These are phyloP conservation scores for Heterobasidion irregulare DNA, from an alignment of 1,284 basidiomycete genomes.

Conservation along the genomic window DNA sequence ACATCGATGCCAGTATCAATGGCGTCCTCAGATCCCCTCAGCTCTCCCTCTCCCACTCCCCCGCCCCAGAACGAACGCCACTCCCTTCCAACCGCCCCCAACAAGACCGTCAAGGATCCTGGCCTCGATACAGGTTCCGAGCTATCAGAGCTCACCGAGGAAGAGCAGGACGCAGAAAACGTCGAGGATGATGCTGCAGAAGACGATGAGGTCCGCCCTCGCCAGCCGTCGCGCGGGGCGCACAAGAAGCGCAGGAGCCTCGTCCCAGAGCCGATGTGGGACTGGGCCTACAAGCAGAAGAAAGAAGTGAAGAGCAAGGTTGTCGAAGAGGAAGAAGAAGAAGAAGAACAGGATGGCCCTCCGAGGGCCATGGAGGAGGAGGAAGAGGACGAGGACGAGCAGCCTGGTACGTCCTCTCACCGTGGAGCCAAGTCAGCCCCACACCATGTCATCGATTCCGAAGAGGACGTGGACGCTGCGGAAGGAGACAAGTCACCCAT, in stretches of 20 bases:
- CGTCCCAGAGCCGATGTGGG: slow-evolving; percentile 72
- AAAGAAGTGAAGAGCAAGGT: slow-evolving; percentile 17
- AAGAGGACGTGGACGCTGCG: slow-evolving; percentile 18
- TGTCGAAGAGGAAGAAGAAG: slow-evolving; percentile 34
- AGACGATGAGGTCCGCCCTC: slow-evolving; percentile 5
- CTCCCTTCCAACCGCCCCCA: not conserved
- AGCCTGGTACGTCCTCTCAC: slow-evolving; percentile 10
- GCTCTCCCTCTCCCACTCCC: slow-evolving; percentile 45
- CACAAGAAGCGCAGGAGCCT: slow-evolving; percentile 55
- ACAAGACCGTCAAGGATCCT: not conserved
- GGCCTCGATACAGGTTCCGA: slow-evolving; percentile 24
- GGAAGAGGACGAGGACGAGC: slow-evolving; percentile 42
- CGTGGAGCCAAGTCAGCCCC: slow-evolving; percentile 11
- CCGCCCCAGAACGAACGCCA: slow-evolving; percentile 16
- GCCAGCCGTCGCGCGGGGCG: slow-evolving; percentile 7
- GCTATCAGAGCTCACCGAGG: slow-evolving; percentile 74
- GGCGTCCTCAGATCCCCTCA: slow-evolving; percentile 55
- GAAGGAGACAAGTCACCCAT: slow-evolving; percentile 14
- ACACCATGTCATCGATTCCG: slow-evolving; percentile 17
- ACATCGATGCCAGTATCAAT: slow-evolving; percentile 23
- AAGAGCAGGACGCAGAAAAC: slow-evolving; percentile 45
- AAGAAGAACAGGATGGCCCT: slow-evolving; percentile 45
- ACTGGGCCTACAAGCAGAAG: slow-evolving; percentile 53
- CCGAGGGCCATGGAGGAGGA: slow-evolving; percentile 59
- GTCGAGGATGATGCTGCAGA: slow-evolving; percentile 19